Conservation (phyloP, 2,329 filamentous ascomycete species). For the Emmonsiellopsis sp. region DNA sequence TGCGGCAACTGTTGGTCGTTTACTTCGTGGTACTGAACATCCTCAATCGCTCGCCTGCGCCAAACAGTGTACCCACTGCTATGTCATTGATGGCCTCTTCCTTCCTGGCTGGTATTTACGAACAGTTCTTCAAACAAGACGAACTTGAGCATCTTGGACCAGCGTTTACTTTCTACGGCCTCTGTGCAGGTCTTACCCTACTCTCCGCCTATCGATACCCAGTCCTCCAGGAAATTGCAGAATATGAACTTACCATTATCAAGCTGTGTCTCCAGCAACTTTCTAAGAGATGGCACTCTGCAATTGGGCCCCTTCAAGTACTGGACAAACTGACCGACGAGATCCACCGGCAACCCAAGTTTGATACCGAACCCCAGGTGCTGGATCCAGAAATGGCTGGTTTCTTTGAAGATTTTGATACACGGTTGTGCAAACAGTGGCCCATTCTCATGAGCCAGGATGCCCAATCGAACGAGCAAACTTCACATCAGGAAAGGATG, state of each 20-base stretch:
- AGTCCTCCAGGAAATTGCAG: conserved; percentile 18
- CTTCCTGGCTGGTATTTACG: conserved; percentile 33
- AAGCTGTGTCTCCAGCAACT: conserved; percentile 20
- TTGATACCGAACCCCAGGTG: neutral
- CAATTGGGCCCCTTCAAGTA: conserved; percentile 8
- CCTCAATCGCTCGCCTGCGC: conserved; percentile 23
- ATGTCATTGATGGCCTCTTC: conserved; percentile 32
- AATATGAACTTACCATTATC: conserved; percentile 17
- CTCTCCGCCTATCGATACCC: conserved; percentile 29
- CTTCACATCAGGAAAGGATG: too few relatives aligned
- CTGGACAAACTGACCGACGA: neutral
- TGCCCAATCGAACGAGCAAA: too few relatives aligned
- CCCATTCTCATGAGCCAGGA: neutral
- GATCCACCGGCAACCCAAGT: neutral
- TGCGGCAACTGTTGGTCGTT: conserved; percentile 25
- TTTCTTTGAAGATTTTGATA: neutral
- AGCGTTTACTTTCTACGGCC: conserved; percentile 33
- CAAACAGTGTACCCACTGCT: conserved; percentile 23
- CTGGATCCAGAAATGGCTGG: neutral
- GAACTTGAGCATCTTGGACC: conserved; percentile 32
- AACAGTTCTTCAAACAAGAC: conserved; percentile 32
- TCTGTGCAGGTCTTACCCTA: conserved; percentile 31
- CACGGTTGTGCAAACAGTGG: neutral
- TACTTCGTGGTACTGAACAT: conserved; percentile 33
- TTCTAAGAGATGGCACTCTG: conserved; percentile 18